These are phyloP conservation scores for Sporothrix sp. DNA, from an alignment of 2,329 filamentous ascomycete species.

Conservation along the genomic window DNA sequence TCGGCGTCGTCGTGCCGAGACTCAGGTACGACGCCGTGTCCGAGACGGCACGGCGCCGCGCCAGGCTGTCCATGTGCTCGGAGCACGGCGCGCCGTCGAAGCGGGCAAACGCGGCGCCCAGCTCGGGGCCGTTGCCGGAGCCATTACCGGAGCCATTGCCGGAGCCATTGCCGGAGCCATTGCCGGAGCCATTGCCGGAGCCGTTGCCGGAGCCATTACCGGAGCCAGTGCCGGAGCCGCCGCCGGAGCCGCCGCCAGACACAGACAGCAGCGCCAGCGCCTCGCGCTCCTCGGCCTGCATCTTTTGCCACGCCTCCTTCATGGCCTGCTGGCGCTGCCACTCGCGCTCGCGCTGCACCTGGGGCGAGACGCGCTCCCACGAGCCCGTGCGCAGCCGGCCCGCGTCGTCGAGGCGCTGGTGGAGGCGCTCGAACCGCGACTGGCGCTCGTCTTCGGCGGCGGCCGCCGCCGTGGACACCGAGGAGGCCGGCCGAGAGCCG, in stretches of 20 bases:
- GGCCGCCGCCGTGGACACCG: background rate
- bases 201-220: no score
- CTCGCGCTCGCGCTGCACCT: background rate
- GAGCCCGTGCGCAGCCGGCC: conserved; percentile 7
- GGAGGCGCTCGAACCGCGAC: background rate
- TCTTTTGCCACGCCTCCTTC: conserved; percentile 1
- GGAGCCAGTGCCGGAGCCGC: background rate
- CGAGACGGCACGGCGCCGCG: background rate
- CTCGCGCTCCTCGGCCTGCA: background rate
- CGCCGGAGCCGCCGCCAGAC: background rate
- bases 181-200: no score
- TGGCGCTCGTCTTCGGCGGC: background rate
- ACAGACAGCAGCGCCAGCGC: no score
- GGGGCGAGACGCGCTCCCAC: conserved; percentile 14
- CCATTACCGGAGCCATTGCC: background rate
- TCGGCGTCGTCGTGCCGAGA: background rate
- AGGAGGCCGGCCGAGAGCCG: no score
- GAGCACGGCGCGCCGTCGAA: background rate
- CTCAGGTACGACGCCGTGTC: background rate
- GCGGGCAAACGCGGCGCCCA: background rate
- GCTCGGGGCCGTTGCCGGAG: background rate
- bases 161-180: no score
- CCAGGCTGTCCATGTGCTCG: background rate
- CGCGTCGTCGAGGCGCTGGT: conserved; percentile 8
- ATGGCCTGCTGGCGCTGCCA: conserved; percentile 1